Base-by-base conservation (phyloP, 148 eudicot species). In the Linanthus parryae region DNA sequence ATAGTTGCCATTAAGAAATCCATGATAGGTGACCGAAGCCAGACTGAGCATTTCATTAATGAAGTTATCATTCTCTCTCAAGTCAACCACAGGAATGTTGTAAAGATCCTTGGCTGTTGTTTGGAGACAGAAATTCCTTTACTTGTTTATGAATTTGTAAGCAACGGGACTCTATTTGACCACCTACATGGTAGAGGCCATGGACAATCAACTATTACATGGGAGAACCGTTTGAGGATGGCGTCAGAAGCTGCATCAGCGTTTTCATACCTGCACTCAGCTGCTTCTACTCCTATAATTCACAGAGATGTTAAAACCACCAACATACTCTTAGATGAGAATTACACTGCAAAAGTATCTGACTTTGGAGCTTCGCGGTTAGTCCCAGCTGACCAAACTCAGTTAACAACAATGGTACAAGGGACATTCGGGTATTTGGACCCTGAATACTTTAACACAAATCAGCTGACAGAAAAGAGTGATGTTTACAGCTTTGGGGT, bases 401-500 rank as follows among this genome's bases (percentile, higher is more conserved):
- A 50, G 36, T 21, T 50, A 4, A 50, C 54, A 15, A 50, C 36
- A 18, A 28, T 50, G 19, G 54, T 50, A n/a, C 54, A 50, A 28
- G 54, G 54, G 12, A 50, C 54, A 1, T 31, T 50, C 16, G 54
- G 54, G 22, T 50, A 50, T 50, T 20, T 50, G 39, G 54, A 50
- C 19, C 54, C 52, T 4, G 52, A 47, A 11, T 47, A 47, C 16
- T 26, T 47, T 47, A 31, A n/a, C 16, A 47, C 33, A 2, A 50
- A 38, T 24, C 54, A 29, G 16, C 30, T 50, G 14, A 50, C 38
- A 1, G 54, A 50, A 20, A 50, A 50, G 17, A 50, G 54, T 12
- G 54, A 50, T 30, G 54, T 50, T 0, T 50, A 50, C 17, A 50
- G 62, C 43, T 58, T 58, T 46, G 62, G 62, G n/a, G 53, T 58